Base-by-base conservation (phyloP, 148 eudicot genomes). In the Nepenthes mirabilis region DNA sequence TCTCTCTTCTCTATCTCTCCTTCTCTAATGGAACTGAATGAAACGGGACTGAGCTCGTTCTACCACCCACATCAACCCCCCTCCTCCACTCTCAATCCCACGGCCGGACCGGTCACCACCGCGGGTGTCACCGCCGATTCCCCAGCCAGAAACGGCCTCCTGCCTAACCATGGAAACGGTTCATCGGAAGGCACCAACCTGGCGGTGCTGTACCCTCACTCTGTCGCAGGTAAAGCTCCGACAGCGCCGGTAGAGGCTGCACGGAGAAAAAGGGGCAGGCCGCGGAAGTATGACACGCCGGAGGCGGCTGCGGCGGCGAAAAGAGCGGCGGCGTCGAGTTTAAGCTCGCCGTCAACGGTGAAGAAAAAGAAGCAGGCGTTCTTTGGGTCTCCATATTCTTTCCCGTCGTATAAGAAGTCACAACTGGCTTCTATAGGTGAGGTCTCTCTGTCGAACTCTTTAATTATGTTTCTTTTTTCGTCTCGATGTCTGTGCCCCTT, bases 271-370 rank as follows among this genome's bases (percentile, higher is more conserved):
- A 67, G 93, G 35, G 93, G 93, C 2, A 65, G 95, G 2, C 95
- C 95, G 2, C 72, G 95, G 52, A 87, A 87, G 75, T 87, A 87
- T 55, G 81, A 72, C 0, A 83, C 87, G n/a, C 87, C 85, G 40
- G 90, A 83, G 74, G 80, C 74, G 9, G 95, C 90, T 2, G 95
- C 95, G 3, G 90, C 87, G 0, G 90, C 95, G 1, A 84, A 84
- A 61, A 62, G 81, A 10, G 72, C 77, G 3, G 60, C 80, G 6
- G 59, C 76, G n/a, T 37, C 81, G 37, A 54, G 55, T 34, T 56
- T 43, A 34, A 65, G 71, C 12, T 36, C 74, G 32, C 79, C 81
- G 8, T 58, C 71, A 23, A 50, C 81, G n/a, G 72, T 61, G 47
- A 83, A 73, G 64, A 64, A 74, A 36, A 71, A 75, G 4, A 63